phyloP scores from a whole-genome alignment of 495 filamentous ascomycete genomes.

The Penicillium macrosclerotiorum region DNA sequence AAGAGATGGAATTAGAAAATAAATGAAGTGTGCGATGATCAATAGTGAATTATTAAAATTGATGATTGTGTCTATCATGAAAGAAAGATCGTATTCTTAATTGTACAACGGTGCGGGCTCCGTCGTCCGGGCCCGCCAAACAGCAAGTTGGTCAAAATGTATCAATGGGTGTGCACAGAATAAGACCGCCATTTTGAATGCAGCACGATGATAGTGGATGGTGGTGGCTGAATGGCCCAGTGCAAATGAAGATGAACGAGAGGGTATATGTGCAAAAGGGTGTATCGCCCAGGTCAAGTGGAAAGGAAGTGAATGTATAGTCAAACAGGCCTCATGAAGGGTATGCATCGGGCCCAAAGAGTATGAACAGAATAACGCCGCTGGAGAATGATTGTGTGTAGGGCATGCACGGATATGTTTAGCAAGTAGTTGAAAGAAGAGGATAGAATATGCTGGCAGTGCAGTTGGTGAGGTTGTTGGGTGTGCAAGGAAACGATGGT shows the following conservation, averaged over 20 bases:
- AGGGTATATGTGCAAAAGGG: conserved; percentile 11
- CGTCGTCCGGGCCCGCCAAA: no score
- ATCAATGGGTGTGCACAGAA: no score
- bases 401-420: not conserved
- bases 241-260: conserved; percentile 8
- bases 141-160: no score
- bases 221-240: not conserved
- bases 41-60: not conserved
- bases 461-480: not conserved
- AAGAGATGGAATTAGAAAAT: no score
- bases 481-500: not conserved
- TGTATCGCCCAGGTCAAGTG: not conserved
- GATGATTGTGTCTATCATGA: not conserved
- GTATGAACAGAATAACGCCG: conserved; percentile 11
- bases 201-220: no score
- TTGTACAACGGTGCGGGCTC: no score
- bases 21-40: no score
- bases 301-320: not conserved
- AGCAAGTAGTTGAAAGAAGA: not conserved
- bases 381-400: not conserved
- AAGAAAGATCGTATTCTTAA: not conserved
- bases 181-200: no score
- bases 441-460: not conserved
- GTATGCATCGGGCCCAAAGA: not conserved
- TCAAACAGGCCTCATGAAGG: not conserved